Percentiles rank a stretch among this genome's conserved stretches.
Conservation (phyloP, 2,329 filamentous ascomycete species). For the Xylaria sp. region DNA sequence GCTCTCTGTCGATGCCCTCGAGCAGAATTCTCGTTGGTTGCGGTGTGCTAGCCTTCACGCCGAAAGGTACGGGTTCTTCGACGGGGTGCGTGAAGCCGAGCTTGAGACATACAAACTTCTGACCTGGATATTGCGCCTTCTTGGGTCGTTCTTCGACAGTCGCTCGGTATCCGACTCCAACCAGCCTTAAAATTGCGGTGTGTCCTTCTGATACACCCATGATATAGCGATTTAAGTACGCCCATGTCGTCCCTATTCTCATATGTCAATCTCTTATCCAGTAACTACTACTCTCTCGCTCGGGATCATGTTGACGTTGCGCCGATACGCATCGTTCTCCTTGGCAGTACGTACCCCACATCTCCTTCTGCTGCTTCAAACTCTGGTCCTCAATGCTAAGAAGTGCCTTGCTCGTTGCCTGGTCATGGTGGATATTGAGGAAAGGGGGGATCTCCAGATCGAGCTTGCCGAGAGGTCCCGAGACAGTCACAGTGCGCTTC, state of each 20-base stretch:
- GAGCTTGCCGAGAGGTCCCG: constrained; percentile 84
- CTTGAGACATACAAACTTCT: constrained; percentile 92
- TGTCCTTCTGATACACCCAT: constrained; percentile 96
- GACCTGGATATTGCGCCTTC: constrained; percentile 80
- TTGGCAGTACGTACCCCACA: constrained; percentile 78
- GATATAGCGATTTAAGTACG: constrained; percentile 90
- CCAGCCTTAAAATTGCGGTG: constrained; percentile 88
- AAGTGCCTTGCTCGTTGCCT: constrained; percentile 68
- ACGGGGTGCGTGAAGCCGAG: constrained; percentile 97
- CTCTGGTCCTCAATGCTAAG: constrained; percentile 76
- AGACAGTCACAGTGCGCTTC: constrained; percentile 76
- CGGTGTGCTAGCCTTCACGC: constrained; percentile 86
- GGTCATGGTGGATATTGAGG: constrained; percentile 76
- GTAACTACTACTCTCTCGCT: background rate
- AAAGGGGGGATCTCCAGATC: constrained; percentile 82
- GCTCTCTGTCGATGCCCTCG: constrained; percentile 86
- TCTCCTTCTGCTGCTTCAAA: constrained; percentile 81
- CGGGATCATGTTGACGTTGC: background rate
- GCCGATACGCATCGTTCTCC: background rate
- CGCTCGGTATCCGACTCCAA: constrained; percentile 95
- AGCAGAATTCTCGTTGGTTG: constrained; percentile 91
- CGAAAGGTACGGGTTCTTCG: constrained; percentile 83
- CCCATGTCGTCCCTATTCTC: constrained; percentile 80
- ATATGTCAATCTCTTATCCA: constrained; percentile 12
- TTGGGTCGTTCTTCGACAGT: constrained; percentile 80